Percentiles rank a stretch among this genome's conserved stretches.
These are phyloP conservation scores for Coniochaeta hoffmannii DNA, from an alignment of 2,329 filamentous ascomycete genomes.

Conservation along the genomic window DNA sequence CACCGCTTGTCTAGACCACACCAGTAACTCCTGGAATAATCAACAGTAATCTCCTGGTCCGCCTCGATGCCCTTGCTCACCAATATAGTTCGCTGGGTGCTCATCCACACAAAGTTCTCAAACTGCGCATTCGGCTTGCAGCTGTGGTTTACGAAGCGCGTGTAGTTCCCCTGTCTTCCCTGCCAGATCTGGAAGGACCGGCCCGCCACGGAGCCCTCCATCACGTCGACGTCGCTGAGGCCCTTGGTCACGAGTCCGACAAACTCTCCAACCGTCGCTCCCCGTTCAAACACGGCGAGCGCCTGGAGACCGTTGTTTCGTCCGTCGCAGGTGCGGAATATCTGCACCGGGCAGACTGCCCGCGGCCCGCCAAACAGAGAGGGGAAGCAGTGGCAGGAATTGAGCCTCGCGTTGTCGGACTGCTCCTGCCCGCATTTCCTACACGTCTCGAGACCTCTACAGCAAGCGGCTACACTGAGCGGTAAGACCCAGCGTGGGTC, in stretches of 20 bases:
- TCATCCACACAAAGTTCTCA: conserved; percentile 48
- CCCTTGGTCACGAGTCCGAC: conserved; percentile 46
- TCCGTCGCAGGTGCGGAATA: conserved; percentile 43
- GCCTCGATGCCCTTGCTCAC: conserved; percentile 38
- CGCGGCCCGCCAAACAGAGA: conserved; percentile 37
- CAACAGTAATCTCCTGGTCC: conserved; percentile 47
- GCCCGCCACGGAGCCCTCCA: conserved; percentile 34
- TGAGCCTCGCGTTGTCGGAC: conserved; percentile 31
- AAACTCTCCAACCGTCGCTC: conserved; percentile 46
- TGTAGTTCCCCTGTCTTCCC: conserved; percentile 47
- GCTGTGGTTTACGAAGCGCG: conserved; percentile 52
- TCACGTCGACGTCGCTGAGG: conserved; percentile 44
- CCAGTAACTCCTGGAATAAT: conserved; percentile 53
- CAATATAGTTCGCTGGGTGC: conserved; percentile 45
- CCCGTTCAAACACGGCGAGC: conserved; percentile 39
- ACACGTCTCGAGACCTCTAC: conserved; percentile 25
- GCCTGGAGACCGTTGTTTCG: conserved; percentile 47
- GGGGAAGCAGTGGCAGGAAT: conserved; percentile 43
- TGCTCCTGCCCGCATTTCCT: conserved; percentile 38
- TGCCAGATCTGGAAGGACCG: conserved; percentile 50
- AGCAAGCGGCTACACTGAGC: background rate
- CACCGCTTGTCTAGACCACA: conserved; percentile 45
- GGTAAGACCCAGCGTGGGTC: conserved; percentile 37
- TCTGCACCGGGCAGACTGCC: conserved; percentile 35
- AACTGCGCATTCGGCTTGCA: conserved; percentile 51